phyloP scores from a whole-genome alignment of 2,329 filamentous ascomycete species.

The Fusarium phyllophilum region DNA sequence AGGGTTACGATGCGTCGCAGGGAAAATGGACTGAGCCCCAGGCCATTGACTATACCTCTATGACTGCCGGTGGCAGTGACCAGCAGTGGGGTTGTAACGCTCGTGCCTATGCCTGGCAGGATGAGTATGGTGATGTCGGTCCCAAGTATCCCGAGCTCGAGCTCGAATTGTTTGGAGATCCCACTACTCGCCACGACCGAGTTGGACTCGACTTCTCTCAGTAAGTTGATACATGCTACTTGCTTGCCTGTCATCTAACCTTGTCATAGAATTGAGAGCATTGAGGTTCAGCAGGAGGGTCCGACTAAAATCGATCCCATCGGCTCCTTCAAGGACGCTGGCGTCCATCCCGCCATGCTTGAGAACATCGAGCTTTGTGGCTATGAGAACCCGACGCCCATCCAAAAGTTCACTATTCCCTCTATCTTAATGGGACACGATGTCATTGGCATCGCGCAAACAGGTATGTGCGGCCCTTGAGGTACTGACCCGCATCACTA shows the following conservation, averaged over 20 bases:
- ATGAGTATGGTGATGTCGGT: slow-evolving; percentile 87
- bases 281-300: slow-evolving; percentile 68
- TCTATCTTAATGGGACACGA: slow-evolving; percentile 81
- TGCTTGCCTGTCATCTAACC: slow-evolving; percentile 37
- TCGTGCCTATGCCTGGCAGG: slow-evolving; percentile 83
- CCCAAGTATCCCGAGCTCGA: slow-evolving; percentile 78
- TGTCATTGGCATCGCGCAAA: slow-evolving; percentile 90
- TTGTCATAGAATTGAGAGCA: slow-evolving; percentile 60
- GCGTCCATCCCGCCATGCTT: slow-evolving; percentile 84
- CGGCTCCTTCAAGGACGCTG: slow-evolving; percentile 75
- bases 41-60: slow-evolving; percentile 60
- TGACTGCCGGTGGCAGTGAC: slow-evolving; percentile 19
- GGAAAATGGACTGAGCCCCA: slow-evolving; percentile 58
- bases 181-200: slow-evolving; percentile 58
- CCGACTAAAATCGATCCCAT: slow-evolving; percentile 61
- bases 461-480: slow-evolving; percentile 60
- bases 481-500: background rate
- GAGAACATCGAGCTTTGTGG: slow-evolving; percentile 79
- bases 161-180: slow-evolving; percentile 74
- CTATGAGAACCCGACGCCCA: slow-evolving; percentile 81
- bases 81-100: slow-evolving; percentile 64
- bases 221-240: slow-evolving; percentile 53
- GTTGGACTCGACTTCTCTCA: slow-evolving; percentile 71
- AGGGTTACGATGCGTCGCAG: slow-evolving; percentile 51
- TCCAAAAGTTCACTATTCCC: slow-evolving; percentile 87